Conservation (phyloP, 2,329 filamentous ascomycete genomes). For the Cladosporium halotolerans region DNA sequence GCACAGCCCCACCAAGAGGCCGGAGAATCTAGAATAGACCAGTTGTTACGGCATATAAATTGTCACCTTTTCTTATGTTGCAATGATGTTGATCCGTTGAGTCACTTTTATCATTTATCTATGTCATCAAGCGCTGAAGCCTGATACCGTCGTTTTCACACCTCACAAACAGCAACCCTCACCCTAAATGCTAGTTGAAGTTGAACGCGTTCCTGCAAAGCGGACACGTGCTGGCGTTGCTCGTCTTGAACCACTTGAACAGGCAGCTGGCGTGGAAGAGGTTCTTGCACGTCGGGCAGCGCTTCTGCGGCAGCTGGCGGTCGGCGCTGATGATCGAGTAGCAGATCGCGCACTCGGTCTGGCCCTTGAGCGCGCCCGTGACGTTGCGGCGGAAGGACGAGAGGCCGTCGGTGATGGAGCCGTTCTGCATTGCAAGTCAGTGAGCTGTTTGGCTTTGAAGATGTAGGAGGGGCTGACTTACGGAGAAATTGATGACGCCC, state of each 20-base stretch:
- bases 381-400: constrained; percentile 82
- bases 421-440: constrained; percentile 49
- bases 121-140: not conserved
- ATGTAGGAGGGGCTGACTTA: constrained; percentile 30
- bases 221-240: constrained; percentile 85
- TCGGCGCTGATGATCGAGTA: constrained; percentile 89
- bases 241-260: constrained; percentile 95
- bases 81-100: not conserved
- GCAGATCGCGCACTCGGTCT: constrained; percentile 93
- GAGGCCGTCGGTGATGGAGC: constrained; percentile 80
- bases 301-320: constrained; percentile 85
- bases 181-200: constrained; percentile 39
- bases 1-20: constrained; percentile 40
- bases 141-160: not conserved
- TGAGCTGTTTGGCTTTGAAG: not conserved
- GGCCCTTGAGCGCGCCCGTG: constrained; percentile 79
- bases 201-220: constrained; percentile 85
- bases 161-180: not conserved
- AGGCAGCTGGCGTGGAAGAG: constrained; percentile 84
- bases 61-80: not conserved
- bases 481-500: constrained; percentile 85
- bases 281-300: constrained; percentile 88
- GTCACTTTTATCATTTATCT: not conserved
- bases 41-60: not conserved
- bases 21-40: constrained; percentile 37